Evolutionary conservation across 805 yeast genomes (phyloP), one percentile per base, ranked within the genome.

Genomic region (Wickerhamiella dianesei): DNA sequence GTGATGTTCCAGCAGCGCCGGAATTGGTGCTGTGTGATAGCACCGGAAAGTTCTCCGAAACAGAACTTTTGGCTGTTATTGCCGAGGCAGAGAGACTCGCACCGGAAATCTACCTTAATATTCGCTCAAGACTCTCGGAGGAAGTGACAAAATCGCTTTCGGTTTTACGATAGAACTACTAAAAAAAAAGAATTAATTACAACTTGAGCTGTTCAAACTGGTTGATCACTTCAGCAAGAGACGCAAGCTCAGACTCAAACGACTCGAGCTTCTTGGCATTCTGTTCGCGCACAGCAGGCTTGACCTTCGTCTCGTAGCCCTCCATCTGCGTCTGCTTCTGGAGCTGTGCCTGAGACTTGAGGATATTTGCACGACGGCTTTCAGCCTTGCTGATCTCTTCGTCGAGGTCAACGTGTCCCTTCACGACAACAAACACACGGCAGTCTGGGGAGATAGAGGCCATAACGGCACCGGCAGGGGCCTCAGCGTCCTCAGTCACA

Each of bases 331-430:
- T 76, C 43, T 80, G 74, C 68, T 86, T 89, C 54, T 79, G 77
- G 51, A 84, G 72, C 59, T 75, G 73, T 52, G 71, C 73, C 59
- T 76, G 74, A 52, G 76, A 67, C 57, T 76, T 79, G 55, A 68
- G 64, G 40, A 80, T 75, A 64, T 80, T 82, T 50, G 65, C 73
- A 58, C 88, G 72, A 70, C 83, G 89, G 74, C 77, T 77, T 59
- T 71, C 65, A 36, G 87, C 92, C 74, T 89, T 92, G 56, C 71
- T 61, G 58, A 92, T 83, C 69, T 92, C 97, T 47, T 82, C 82
- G 59, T 87, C 96, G 56, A 88, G 75, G 64, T 89, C 96, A 56
- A 92, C 79, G 62, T 82, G 88, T 46, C 97, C 98, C 73, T 86
- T 88, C 48, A 89, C 96, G 63, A 92, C 73, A 25, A 89, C 76